Evolutionary conservation across 148 eudicot genomes (phyloP), one percentile per base, ranked within the genome.

Genomic region (Drosera capensis): DNA sequence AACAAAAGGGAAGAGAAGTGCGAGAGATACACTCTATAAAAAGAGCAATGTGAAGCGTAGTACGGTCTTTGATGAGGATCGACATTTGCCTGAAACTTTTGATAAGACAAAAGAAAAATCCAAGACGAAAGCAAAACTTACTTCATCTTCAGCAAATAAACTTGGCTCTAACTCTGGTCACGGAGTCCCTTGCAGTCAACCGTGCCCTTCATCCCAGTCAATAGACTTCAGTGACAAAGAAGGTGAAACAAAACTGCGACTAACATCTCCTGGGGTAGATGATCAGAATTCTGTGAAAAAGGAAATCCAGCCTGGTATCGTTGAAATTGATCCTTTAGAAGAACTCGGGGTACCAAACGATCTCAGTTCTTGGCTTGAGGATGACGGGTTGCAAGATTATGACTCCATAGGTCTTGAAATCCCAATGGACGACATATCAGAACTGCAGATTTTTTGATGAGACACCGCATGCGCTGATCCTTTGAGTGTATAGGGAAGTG

Each of bases 391-490:
- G 45, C 76, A 67, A 31, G 80, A 74, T 22, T 55, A 62, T 14
- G 70, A 67, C 20, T 67, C 63, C 14, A 47, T 43, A 14, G 80
- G 80, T 23, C 74, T 74, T 45, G 67, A 64, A 38, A 70, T 66
- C 40, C 80, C 80, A 1, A 74, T 66, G 75, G 80, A 74, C 29
- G 76, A 74, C 56, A 68, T 62, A 12, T 55, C 61, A 1, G 43
- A 50, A 12, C 34, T 74, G 36, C 63, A 48, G 45, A 56, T 53
- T 64, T 38, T 57, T 23, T n/a, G 60, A 16, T 61, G 26, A 55
- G 20, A 15, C 13, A 17, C 11, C 7, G 7, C 23, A 2, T 8
- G 3, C 20, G 6, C 20, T 8, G 4, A 17, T 8, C 16, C 43
- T 1, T 41, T 5, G 14, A 11, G 21, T 41, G 23, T 17, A 20